Base-by-base conservation (phyloP, 768 basidiomycete genomes). In the Filobasidium floriforme region DNA sequence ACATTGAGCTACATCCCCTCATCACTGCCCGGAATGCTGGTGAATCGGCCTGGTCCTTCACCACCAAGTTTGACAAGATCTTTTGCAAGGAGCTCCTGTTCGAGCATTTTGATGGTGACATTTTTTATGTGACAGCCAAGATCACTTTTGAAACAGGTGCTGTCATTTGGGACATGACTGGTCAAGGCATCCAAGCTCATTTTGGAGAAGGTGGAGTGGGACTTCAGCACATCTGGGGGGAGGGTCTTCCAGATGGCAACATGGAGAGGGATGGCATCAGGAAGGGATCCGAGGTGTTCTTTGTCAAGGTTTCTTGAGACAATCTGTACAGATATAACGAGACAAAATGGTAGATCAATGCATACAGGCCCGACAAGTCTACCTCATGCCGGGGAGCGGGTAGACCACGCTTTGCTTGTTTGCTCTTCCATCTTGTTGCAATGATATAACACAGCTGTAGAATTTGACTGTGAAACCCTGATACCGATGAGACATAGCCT, bases 81-180 rank as follows among this genome's bases (percentile, higher is more conserved):
- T 57, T 15, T 15, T 4, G 4, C 41, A 57, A 19, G 11, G 26
- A 26, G 43, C 41, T 60, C 28, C 22, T 43, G 57, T 41, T 68
- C 12, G 22, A 32, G 18, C 68, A 68, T 32, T 57, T 55, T 37
- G 41, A 61, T 12, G 59, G 49, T 22, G 14, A 55, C 11, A 51
- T 41, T 1, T 68, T 65, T 41, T 65, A 61, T 44, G 60, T 68
- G 19, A 52, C 52, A 1, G 12, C 24, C n/a, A 43, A 37, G n/a
- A 26, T 14, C 41, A 57, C 24, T 4, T 22, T 15, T 32, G 41
- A 62, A 15, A 43, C 61, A 2, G 29, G 43, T 2, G 41, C 46
- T 15, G 44, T 51, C 41, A 24, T 26, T 1, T 57, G 54, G 54
- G 29, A 26, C 29, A 32, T 57, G 14, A 24, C 12, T n/a, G 54